Base-by-base conservation (phyloP, 257 asterid species). In the Asclepias syriaca region DNA sequence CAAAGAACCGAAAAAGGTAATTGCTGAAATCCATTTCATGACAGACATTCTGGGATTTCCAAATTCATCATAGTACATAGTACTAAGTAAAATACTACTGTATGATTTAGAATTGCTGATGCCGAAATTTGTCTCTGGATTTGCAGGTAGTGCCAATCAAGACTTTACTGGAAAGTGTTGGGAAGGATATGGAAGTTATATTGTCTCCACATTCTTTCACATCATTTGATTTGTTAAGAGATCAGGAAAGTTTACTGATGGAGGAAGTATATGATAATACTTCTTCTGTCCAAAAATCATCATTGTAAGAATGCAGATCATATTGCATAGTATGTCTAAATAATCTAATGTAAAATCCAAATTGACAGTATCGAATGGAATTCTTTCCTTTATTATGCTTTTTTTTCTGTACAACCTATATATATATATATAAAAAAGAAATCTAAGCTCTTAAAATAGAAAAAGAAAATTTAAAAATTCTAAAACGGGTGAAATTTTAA, bases 1-100 rank as follows among this genome's bases (percentile, higher is more conserved):
- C 80, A 60, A 65, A 73, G 72, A 53, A 18, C 96, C 95, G n/a
- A 80, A 71, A 46, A 91, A 91, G 96, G 97, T 91, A 83, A 51
- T 53, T 0, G 27, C 48, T 57, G 2, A 3, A 54, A 54, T 66
- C 32, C 13, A 66, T 39, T 19, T 34, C 50, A 10, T 5, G 46
- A 29, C 34, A 29, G 34, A 29, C 34, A 29, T 0, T 29, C 34
- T 29, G 34, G 34, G 34, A 29, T 29, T 29, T 29, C 34, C 34
- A 29, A 29, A 29, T 29, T 29, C 34, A 29, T 40, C 45, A 40
- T 14, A 16, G 6, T 50, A 15, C 18, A 3, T 11, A 12, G 55
- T 50, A n/a, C 19, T 2, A 4, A 50, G 55, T 50, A 29, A 50
- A 50, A 50, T 13, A 14, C n/a, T 13, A 14, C n/a, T 16, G 57